These are phyloP conservation scores for Mycena metata DNA, from an alignment of 768 basidiomycete species.

Conservation along the genomic window DNA sequence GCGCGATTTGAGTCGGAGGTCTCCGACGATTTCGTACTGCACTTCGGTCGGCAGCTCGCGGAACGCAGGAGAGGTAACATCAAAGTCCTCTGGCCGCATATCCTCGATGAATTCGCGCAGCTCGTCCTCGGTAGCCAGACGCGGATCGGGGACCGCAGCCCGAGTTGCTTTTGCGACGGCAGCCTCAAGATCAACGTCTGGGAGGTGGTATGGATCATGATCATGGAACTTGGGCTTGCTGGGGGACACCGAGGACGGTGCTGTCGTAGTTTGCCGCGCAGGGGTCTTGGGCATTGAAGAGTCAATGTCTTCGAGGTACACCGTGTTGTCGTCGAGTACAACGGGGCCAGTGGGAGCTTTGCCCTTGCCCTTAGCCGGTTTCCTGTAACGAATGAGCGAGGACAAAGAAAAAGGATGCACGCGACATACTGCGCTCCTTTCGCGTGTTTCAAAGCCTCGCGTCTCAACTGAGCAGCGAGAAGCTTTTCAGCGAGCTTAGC, in stretches of 20 bases:
- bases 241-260: conserved; percentile 60
- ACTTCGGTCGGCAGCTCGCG: conserved; percentile 94
- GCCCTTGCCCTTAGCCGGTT: conserved; percentile 58
- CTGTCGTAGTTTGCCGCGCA: conserved; percentile 50
- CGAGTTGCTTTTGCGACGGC: conserved; percentile 73
- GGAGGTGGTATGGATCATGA: conserved; percentile 94
- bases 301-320: conserved; percentile 92
- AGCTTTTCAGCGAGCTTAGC: conserved; percentile 91
- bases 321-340: conserved; percentile 75
- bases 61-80: conserved; percentile 91
- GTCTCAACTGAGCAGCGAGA: conserved; percentile 92
- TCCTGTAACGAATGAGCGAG: conserved; percentile 17
- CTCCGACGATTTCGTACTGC: conserved; percentile 98
- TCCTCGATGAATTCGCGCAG: conserved; percentile 93
- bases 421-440: conserved; percentile 58
- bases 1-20: conserved; percentile 92
- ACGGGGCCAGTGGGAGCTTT: conserved; percentile 62
- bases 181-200: conserved; percentile 81
- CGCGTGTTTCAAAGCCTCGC: conserved; percentile 84
- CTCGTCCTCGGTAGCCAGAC: conserved; percentile 97
- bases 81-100: conserved; percentile 96
- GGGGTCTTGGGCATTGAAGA: conserved; percentile 68
- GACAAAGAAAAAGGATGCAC: neutral
- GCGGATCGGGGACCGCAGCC: conserved; percentile 81
- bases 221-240: conserved; percentile 78